Evolutionary conservation across 2,329 filamentous ascomycete species (phyloP), one percentile per base, ranked within the genome.

Genomic region (Cercospora nicotianae): DNA sequence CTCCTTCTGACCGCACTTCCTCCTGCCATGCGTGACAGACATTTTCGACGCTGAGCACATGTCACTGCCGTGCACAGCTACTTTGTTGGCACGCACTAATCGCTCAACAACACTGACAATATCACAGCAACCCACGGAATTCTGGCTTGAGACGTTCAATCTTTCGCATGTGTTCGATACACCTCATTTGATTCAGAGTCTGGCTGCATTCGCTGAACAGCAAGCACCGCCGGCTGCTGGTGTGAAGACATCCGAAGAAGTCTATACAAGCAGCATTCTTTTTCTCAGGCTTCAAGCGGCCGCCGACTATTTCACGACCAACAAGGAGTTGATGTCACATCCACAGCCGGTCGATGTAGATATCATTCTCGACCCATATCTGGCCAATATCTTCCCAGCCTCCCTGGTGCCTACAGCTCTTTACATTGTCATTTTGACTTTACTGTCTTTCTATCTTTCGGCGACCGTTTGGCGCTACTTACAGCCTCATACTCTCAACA

Each of bases 271-370:
- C 23, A 77, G 70, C 58, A 57, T 74, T 31, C 83, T 95, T 7
- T 87, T 96, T 65, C 86, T 98, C 2, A 90, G 88, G 70, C 83
- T 98, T 63, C 84, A 86, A 70, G 87, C 93, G 13, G 88, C 90
- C 20, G 93, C 95, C 58, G 92, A 96, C 75, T 99, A 94, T 82
- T 96, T 91, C 79, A 91, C 91, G 10, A 85, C 88, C 67, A 86
- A 97, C 77, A 80, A 83, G 69, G 85, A 85, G 1, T 85, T 97
- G 75, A 98, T 98, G 94, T 80, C 83, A 60, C 75, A 85, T 69
- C 90, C 92, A 13, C 89, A 90, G 2, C 87, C 89, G 0, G 93
- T 98, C 3, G 82, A 88, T 63, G 90, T 90, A 62, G 94, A 99
- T 74, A 80, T 90, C 66, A 89, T 97, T 74, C 87, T 99, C 26